Percentiles rank a stretch among this genome's conserved stretches.
Conservation (phyloP, 805 yeast genomes). For the Ogataea corticis region DNA sequence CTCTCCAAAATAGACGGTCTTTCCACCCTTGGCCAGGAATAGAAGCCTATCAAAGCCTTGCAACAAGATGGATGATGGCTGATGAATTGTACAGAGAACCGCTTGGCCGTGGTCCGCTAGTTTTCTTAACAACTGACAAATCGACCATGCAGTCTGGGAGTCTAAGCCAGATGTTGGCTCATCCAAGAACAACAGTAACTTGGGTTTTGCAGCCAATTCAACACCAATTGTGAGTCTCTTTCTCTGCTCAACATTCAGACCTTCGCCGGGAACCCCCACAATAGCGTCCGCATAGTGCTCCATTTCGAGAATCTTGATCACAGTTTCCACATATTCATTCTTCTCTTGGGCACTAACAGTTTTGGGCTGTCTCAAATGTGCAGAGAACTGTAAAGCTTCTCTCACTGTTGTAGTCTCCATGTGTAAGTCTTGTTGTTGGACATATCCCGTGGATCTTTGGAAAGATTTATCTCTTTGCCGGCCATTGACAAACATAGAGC, state of each 20-base stretch:
- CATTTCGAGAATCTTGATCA: slow-evolving; percentile 42
- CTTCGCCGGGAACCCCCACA: slow-evolving; percentile 45
- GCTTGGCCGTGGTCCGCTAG: slow-evolving; percentile 53
- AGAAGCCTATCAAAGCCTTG: slow-evolving; percentile 43
- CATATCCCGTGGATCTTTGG: slow-evolving; percentile 54
- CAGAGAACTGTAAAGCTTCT: slow-evolving; percentile 49
- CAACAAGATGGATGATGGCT: slow-evolving; percentile 47
- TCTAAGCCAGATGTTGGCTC: slow-evolving; percentile 63
- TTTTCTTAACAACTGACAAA: slow-evolving; percentile 48
- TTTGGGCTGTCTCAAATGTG: slow-evolving; percentile 44
- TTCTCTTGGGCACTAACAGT: slow-evolving; percentile 41
- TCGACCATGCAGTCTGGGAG: slow-evolving; percentile 59
- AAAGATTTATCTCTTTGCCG: slow-evolving; percentile 48
- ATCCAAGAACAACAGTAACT: slow-evolving; percentile 51
- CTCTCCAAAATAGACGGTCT: slow-evolving; percentile 53
- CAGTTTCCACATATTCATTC: slow-evolving; percentile 41
- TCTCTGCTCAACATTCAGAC: slow-evolving; percentile 54
- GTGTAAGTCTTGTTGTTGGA: slow-evolving; percentile 56
- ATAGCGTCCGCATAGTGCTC: slow-evolving; percentile 50
- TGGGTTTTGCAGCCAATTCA: slow-evolving; percentile 54
- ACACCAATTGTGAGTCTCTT: slow-evolving; percentile 54
- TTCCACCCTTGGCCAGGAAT: slow-evolving; percentile 50
- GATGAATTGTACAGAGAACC: slow-evolving; percentile 57
- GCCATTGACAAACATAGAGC: slow-evolving; percentile 56
- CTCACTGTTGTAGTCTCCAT: slow-evolving; percentile 49